phyloP scores from a whole-genome alignment of 495 filamentous ascomycete species.

The Xylaria longipes region DNA sequence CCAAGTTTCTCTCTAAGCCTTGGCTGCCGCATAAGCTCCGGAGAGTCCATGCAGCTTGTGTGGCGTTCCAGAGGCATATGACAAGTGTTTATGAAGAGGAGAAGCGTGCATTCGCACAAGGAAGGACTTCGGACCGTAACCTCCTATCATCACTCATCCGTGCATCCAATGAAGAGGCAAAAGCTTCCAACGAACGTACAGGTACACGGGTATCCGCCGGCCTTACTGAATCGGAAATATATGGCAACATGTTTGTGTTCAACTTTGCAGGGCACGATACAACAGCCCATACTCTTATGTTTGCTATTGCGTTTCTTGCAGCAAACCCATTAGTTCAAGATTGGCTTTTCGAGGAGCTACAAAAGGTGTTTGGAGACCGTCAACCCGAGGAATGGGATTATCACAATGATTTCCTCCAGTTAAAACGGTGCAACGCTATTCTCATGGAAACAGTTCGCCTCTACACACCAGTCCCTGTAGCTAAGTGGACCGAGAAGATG shows the following conservation, averaged over 20 bases:
- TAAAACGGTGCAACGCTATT: slow-evolving; percentile 53
- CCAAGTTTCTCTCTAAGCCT: not conserved
- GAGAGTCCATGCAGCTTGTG: slow-evolving; percentile 31
- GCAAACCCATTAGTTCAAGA: slow-evolving; percentile 54
- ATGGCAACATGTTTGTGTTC: slow-evolving; percentile 61
- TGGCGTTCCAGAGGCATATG: slow-evolving; percentile 36
- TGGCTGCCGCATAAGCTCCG: slow-evolving; percentile 34
- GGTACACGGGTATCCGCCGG: slow-evolving; percentile 19
- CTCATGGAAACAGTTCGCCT: slow-evolving; percentile 60
- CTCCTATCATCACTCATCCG: not conserved
- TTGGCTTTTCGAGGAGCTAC: slow-evolving; percentile 38
- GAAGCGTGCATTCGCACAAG: slow-evolving; percentile 11
- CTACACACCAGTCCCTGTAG: slow-evolving; percentile 51
- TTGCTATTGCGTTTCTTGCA: slow-evolving; percentile 55
- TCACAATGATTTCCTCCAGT: slow-evolving; percentile 44
- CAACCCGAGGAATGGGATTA: slow-evolving; percentile 48
- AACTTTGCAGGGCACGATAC: slow-evolving; percentile 64
- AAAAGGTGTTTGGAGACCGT: slow-evolving; percentile 27
- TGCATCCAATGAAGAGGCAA: not conserved
- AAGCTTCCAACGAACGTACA: not conserved
- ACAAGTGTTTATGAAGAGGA: slow-evolving; percentile 33
- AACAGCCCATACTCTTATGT: slow-evolving; percentile 57
- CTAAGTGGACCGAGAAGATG: slow-evolving; percentile 39
- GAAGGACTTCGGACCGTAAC: not conserved
- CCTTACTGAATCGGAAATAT: slow-evolving; percentile 46